A percentile compares a stretch with the other conserved stretches of the same genome.
Evolutionary conservation across 2,329 filamentous ascomycete species (phyloP).

Genomic region (Colletotrichum trifolii): DNA sequence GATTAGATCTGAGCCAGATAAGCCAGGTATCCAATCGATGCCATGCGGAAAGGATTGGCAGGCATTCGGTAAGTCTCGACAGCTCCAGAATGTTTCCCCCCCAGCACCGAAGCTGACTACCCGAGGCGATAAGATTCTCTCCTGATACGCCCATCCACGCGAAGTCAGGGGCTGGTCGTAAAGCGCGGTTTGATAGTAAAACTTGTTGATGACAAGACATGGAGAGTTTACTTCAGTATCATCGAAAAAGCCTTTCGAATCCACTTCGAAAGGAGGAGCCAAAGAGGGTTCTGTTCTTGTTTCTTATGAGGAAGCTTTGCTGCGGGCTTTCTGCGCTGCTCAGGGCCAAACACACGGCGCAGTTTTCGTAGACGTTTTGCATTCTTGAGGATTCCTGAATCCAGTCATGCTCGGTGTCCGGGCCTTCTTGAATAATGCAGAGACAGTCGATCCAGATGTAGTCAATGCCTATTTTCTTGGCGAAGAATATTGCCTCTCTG

Average conservation of each 20-base stretch:
- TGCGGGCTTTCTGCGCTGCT: background rate
- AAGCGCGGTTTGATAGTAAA: background rate
- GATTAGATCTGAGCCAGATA: background rate
- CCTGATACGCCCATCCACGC: background rate
- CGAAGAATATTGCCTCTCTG: background rate
- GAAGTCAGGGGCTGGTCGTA: background rate
- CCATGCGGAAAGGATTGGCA: background rate
- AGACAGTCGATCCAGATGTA: constrained; percentile 2
- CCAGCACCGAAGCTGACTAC: background rate
- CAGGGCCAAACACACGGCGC: background rate
- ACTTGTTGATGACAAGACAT: background rate
- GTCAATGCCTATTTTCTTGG: background rate
- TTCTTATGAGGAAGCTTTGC: background rate
- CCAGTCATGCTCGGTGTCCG: background rate
- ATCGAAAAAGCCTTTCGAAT: background rate
- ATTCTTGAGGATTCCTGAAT: background rate
- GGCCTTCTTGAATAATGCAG: background rate
- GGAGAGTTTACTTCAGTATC: no score
- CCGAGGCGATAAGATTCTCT: background rate
- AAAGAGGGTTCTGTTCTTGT: background rate
- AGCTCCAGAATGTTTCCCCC: constrained; percentile 1
- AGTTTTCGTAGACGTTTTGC: background rate
- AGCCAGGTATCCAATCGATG: background rate
- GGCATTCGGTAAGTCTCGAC: background rate
- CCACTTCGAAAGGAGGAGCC: background rate